Evolutionary conservation across 1,139 yeast genomes (phyloP), one percentile per base, ranked within the genome.

Genomic region (Yamadazyma membranifaciens): DNA sequence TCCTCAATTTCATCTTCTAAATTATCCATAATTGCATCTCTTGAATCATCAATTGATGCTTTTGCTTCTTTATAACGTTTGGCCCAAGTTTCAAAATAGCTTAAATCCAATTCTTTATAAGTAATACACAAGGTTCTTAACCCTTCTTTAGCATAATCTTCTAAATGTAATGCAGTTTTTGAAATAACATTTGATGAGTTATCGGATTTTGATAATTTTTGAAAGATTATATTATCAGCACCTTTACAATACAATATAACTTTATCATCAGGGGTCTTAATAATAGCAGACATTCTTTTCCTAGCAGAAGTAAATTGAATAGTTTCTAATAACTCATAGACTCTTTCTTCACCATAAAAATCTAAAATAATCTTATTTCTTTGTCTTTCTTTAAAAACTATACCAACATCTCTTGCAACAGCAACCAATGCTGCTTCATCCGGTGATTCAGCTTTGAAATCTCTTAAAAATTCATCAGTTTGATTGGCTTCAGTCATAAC

Each of bases 401-500:
- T 85, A 4, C 98, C 98, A 55, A 88, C 69, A 59, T 92, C 98
- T 54, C 96, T 78, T 0, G 98, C 98, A 22, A 95, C 92, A 7
- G 87, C 78, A 4, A 92, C 98, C 45, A 92, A 76, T 0, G 98
- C 98, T 31, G 96, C 94, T 63, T 92, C 98, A 67, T 92, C 98
- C 1, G 98, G 98, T n/a, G 96, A 86, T 62, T 92, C 98, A 0
- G 98, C 98, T 58, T 89, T 87, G 58, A 87, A 79, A 36, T 66
- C 70, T 39, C 69, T 55, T 39, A 83, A 63, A 34, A 67, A 71
- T 0, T 79, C 81, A 20, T 87, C 85, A 36, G 71, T 68, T 10
- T 70, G 71, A 44, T 77, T 78, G 31, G 73, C 70, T 42, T 75
- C 98, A 10, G 95, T 85, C 39, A 92, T 76, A 9, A 89, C 98